Evolutionary conservation across 306 rosid species (phyloP).

Genomic region (Gleditsia sinensis): DNA sequence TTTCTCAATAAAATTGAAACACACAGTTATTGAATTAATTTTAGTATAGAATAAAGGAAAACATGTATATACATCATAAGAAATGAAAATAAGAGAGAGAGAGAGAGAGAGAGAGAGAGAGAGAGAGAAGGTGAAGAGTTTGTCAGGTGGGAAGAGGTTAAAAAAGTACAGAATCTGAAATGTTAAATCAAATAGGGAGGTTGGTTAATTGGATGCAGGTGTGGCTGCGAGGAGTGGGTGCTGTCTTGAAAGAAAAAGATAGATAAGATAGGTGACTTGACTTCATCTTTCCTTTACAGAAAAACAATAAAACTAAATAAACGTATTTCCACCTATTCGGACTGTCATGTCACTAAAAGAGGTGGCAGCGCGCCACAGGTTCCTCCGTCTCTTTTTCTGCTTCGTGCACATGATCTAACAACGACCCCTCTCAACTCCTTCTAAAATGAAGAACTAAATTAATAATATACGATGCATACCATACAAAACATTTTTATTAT

Average conservation of each 20-base stretch:
- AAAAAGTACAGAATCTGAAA: slow-evolving; percentile 84
- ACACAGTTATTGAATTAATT: no score
- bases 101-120: not conserved
- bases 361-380: no score
- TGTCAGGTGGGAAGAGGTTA: slow-evolving; percentile 45
- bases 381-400: no score
- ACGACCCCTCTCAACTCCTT: no score
- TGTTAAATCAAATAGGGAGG: slow-evolving; percentile 77
- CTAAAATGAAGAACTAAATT: no score
- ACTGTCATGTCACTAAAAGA: slow-evolving; percentile 42
- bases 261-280: slow-evolving; percentile 21
- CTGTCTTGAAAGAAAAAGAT: slow-evolving; percentile 47
- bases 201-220: slow-evolving; percentile 56
- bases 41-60: no score
- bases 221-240: slow-evolving; percentile 45
- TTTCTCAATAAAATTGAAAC: no score
- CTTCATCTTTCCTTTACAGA: slow-evolving; percentile 36
- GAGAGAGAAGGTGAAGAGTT: not conserved
- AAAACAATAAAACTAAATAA: slow-evolving; percentile 21
- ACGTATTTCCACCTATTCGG: slow-evolving; percentile 31
- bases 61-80: not conserved
- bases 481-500: no score
- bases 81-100: not conserved
- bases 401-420: no score
- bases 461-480: no score